These are phyloP conservation scores for Fusarium brevicatenulatum DNA, from an alignment of 2,329 filamentous ascomycete genomes.

Conservation along the genomic window DNA sequence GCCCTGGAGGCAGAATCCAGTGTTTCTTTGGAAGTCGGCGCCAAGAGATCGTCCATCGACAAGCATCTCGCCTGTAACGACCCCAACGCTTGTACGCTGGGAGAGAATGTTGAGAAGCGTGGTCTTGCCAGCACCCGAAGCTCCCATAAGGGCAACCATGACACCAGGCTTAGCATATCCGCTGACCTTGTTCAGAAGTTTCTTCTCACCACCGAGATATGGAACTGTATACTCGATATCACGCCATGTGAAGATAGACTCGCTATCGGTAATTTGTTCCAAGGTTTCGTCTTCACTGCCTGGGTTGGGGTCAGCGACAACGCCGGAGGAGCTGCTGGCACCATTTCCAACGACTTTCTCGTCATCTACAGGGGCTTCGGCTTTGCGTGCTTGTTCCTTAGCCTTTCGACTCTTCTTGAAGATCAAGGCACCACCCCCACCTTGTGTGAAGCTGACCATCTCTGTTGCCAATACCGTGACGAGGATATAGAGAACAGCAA, in stretches of 20 bases:
- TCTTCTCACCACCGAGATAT: slow-evolving; percentile 44
- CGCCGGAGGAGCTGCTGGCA: neutral
- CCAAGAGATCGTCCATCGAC: slow-evolving; percentile 76
- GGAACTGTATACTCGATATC: slow-evolving; percentile 79
- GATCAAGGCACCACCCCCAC: slow-evolving; percentile 73
- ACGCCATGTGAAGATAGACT: slow-evolving; percentile 73
- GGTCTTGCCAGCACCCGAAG: slow-evolving; percentile 84
- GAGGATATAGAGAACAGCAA: slow-evolving; percentile 30
- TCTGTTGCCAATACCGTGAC: slow-evolving; percentile 36
- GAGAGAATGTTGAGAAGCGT: slow-evolving; percentile 81
- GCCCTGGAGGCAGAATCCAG: slow-evolving; percentile 72
- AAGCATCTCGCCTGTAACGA: slow-evolving; percentile 79
- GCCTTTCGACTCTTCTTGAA: slow-evolving; percentile 74
- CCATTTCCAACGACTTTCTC: slow-evolving; percentile 34
- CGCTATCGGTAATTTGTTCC: slow-evolving; percentile 45
- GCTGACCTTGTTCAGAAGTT: slow-evolving; percentile 62
- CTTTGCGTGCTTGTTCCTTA: slow-evolving; percentile 54
- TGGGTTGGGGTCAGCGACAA: slow-evolving; percentile 9
- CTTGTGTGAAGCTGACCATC: slow-evolving; percentile 52
- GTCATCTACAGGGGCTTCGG: slow-evolving; percentile 43
- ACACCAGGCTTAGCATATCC: slow-evolving; percentile 84
- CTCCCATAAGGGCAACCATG: slow-evolving; percentile 84
- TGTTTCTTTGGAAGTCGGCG: slow-evolving; percentile 79
- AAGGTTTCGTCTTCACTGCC: slow-evolving; percentile 17
- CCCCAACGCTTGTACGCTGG: slow-evolving; percentile 78